Conservation (phyloP, 2,329 filamentous ascomycete species). For the Acarospora socialis region DNA sequence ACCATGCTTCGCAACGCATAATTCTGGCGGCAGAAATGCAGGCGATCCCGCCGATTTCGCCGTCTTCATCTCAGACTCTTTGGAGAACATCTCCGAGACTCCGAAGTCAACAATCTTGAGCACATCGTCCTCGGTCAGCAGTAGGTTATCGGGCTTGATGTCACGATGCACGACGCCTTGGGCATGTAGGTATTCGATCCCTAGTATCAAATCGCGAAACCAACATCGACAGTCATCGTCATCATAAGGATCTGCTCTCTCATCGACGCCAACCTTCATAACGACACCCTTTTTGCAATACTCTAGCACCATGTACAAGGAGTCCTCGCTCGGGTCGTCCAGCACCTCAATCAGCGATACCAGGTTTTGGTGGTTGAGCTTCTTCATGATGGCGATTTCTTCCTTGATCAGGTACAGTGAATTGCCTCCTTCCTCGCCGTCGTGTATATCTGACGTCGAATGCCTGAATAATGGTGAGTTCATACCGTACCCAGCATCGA, state of each 20-base stretch:
- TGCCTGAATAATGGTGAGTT: constrained; percentile 51
- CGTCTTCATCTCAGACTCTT: constrained; percentile 72
- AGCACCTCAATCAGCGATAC: constrained; percentile 86
- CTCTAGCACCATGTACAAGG: constrained; percentile 95
- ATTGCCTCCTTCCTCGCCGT: constrained; percentile 45
- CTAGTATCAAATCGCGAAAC: constrained; percentile 89
- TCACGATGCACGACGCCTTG: constrained; percentile 93
- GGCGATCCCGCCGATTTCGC: constrained; percentile 89
- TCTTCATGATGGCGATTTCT: constrained; percentile 99
- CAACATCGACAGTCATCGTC: constrained; percentile 73
- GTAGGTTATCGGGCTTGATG: constrained; percentile 93
- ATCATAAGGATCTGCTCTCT: constrained; percentile 66
- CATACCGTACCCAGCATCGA: constrained; percentile 39
- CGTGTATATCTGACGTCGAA: constrained; percentile 36
- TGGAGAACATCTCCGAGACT: constrained; percentile 98
- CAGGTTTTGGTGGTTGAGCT: constrained; percentile 87
- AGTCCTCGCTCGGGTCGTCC: constrained; percentile 90
- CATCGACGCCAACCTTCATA: constrained; percentile 87
- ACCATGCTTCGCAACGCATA: constrained; percentile 75
- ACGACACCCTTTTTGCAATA: constrained; percentile 98
- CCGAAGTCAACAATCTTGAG: constrained; percentile 97
- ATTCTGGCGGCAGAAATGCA: constrained; percentile 83
- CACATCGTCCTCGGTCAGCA: constrained; percentile 81
- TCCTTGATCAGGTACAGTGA: constrained; percentile 80
- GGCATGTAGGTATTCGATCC: constrained; percentile 88